phyloP scores from a whole-genome alignment of 1,284 basidiomycete genomes.

The Stereum hirsutum region DNA sequence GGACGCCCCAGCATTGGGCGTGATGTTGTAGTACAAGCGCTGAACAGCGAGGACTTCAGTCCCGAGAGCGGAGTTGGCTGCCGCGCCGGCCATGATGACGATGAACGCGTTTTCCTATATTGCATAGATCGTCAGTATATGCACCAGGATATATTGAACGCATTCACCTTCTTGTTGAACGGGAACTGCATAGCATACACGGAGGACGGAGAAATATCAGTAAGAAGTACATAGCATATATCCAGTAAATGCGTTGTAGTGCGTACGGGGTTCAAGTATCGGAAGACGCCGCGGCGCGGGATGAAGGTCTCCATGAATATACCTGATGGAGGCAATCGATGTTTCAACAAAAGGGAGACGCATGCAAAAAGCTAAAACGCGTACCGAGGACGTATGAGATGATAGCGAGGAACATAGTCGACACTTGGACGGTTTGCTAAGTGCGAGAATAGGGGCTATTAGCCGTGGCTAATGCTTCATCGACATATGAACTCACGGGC shows the following conservation, averaged over 20 bases:
- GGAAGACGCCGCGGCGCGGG: constrained; percentile 17
- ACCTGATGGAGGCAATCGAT: too few species aligned
- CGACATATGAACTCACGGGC: constrained; percentile 8
- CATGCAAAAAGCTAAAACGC: too few species aligned
- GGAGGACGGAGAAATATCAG: too few species aligned
- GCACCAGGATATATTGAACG: too few species aligned
- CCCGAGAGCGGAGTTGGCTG: constrained; percentile 15
- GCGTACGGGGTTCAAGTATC: constrained; percentile 20
- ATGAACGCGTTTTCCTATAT: constrained; percentile 26
- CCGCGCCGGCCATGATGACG: constrained; percentile 15
- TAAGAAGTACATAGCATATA: not conserved
- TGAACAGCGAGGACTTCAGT: constrained; percentile 26
- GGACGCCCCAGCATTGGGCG: constrained; percentile 22
- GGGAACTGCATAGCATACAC: constrained; percentile 16
- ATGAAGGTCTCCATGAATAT: constrained; percentile 17
- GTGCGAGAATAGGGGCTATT: not conserved
- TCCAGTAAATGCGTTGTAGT: not conserved
- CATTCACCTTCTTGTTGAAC: constrained; percentile 29
- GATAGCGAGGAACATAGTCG: constrained; percentile 17
- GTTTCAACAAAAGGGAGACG: too few species aligned
- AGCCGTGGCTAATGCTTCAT: not conserved
- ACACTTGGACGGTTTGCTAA: constrained; percentile 15
- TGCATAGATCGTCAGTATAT: too few species aligned
- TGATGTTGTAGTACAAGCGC: constrained; percentile 28
- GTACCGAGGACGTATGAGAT: constrained; percentile 19